A percentile compares a stretch with the other conserved stretches of the same genome.
These are phyloP conservation scores for Sporormia fimetaria DNA, from an alignment of 495 filamentous ascomycete species.

Conservation along the genomic window DNA sequence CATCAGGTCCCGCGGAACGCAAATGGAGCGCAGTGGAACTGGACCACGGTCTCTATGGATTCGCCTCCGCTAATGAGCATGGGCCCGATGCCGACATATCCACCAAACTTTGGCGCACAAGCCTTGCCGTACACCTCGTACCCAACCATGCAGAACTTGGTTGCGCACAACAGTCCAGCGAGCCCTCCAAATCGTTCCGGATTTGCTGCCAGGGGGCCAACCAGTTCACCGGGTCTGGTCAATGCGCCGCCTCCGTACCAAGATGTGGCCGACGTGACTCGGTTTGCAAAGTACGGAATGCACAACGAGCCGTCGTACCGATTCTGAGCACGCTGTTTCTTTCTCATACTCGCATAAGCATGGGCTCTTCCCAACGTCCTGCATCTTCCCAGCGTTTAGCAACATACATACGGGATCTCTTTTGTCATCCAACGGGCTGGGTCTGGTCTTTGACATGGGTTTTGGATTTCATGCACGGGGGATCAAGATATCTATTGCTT, in stretches of 20 bases:
- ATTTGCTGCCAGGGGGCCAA: neutral
- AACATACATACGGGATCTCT: no score
- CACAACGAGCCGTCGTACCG: conserved; percentile 4
- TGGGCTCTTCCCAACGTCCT: no score
- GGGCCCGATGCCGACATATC: neutral
- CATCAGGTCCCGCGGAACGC: conserved; percentile 1
- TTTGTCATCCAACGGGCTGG: no score
- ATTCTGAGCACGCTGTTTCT: neutral
- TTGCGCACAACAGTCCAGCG: neutral
- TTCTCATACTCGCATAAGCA: neutral
- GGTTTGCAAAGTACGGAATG: conserved; percentile 2
- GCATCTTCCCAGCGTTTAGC: no score
- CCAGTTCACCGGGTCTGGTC: neutral
- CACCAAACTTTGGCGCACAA: neutral
- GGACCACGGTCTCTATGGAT: conserved; percentile 7
- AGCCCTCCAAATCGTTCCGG: neutral
- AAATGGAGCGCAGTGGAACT: conserved; percentile 8
- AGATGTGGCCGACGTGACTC: conserved; percentile 7
- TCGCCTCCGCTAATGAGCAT: conserved; percentile 2
- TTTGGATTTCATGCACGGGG: no score
- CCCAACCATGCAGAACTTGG: neutral
- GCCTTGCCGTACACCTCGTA: conserved; percentile 4
- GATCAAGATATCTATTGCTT: no score
- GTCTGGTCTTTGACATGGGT: no score
- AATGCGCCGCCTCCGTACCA: conserved; percentile 2